Percentiles rank a stretch among this genome's conserved stretches.
phyloP scores from a whole-genome alignment of 176 grass and related monocot genomes.

The Musa acuminata region DNA sequence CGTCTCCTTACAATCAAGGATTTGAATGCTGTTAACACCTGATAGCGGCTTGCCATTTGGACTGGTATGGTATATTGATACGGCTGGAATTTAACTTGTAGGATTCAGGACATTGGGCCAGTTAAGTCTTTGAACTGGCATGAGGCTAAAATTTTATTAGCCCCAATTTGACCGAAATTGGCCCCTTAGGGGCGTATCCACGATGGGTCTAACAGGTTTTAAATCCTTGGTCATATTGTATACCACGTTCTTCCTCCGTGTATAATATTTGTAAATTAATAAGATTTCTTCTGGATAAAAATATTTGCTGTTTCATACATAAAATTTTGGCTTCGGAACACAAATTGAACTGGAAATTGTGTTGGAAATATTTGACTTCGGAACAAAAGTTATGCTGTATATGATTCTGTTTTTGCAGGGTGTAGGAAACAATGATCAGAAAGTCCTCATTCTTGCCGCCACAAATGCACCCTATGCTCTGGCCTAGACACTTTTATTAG shows the following conservation, averaged over 20 bases:
- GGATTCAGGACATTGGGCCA: too few species aligned
- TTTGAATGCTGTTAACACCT: neutral
- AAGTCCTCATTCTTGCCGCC: constrained; percentile 95
- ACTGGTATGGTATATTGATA: neutral
- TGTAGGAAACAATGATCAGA: constrained; percentile 95
- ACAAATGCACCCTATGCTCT: too few species aligned
- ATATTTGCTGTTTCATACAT: neutral
- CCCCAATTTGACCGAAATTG: too few species aligned
- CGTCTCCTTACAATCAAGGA: neutral
- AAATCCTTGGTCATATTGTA: neutral
- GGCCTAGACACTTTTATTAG: too few species aligned
- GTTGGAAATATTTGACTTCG: too few species aligned
- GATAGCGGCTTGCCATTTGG: neutral
- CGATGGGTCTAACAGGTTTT: neutral
- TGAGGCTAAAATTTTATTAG: too few species aligned
- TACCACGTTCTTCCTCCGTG: neutral
- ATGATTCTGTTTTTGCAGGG: constrained; percentile 36
- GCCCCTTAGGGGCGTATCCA: too few species aligned
- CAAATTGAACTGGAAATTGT: neutral
- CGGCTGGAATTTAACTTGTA: too few species aligned
- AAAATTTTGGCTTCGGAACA: neutral
- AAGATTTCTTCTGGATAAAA: neutral
- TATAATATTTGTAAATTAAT: neutral
- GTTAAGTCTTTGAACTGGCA: too few species aligned
- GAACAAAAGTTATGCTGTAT: neutral